Percentiles rank a stretch among this genome's conserved stretches.
Evolutionary conservation across 805 yeast species (phyloP).

Genomic region (Saturnispora besseyi): DNA sequence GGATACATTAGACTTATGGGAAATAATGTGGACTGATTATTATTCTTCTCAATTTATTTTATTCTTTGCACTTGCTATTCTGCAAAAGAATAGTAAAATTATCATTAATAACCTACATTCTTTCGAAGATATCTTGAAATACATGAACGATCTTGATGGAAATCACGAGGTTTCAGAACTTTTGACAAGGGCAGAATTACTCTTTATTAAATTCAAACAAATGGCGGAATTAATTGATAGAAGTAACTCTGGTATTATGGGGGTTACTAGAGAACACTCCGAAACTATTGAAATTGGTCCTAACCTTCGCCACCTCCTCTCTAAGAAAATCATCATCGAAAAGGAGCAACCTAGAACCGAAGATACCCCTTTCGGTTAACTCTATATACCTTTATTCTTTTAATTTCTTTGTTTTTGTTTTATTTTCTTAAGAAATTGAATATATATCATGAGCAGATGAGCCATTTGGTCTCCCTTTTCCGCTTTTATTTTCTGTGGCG

Average conservation of each 20-base stretch:
- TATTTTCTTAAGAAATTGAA: neutral
- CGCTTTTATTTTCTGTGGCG: neutral
- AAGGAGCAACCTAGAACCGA: conserved; percentile 28
- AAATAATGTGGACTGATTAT: conserved; percentile 80
- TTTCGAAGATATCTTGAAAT: conserved; percentile 88
- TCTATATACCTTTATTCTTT: conserved; percentile 14
- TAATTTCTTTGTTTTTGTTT: neutral
- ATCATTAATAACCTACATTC: conserved; percentile 63
- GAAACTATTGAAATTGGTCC: conserved; percentile 31
- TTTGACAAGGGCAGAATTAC: conserved; percentile 72
- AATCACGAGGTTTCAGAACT: conserved; percentile 67
- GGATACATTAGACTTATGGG: conserved; percentile 81
- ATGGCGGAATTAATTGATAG: conserved; percentile 74
- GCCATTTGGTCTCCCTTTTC: neutral
- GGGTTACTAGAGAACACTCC: neutral
- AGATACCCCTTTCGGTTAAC: conserved; percentile 24
- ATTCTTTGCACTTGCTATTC: conserved; percentile 79
- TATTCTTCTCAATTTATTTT: conserved; percentile 82
- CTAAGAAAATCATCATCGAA: conserved; percentile 53
- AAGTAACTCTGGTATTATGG: conserved; percentile 17
- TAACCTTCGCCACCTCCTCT: conserved; percentile 51
- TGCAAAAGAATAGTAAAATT: conserved; percentile 76
- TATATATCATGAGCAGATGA: neutral
- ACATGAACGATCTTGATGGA: conserved; percentile 82
- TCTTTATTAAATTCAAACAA: conserved; percentile 71